Percentiles rank a stretch among this genome's conserved stretches.
These are phyloP conservation scores for Suhomyces ambrosiae DNA, from an alignment of 1,139 yeast genomes.

Conservation along the genomic window DNA sequence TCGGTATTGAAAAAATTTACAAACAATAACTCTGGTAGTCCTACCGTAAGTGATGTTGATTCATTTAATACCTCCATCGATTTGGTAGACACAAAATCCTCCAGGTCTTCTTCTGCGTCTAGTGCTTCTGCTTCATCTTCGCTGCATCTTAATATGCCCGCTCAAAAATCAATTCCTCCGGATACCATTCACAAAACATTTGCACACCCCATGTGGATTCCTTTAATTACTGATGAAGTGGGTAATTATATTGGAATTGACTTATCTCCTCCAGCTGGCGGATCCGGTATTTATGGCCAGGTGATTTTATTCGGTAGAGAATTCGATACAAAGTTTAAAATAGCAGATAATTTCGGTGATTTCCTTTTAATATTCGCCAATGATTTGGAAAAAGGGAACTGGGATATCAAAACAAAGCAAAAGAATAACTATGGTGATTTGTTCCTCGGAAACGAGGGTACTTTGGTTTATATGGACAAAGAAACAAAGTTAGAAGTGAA, in stretches of 20 bases:
- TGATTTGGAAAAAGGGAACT: constrained; percentile 78
- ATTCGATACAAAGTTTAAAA: constrained; percentile 75
- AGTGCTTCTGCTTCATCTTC: constrained; percentile 7
- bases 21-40: constrained; percentile 8
- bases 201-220: constrained; percentile 91
- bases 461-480: constrained; percentile 62
- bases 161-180: constrained; percentile 76
- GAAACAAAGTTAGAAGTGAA: constrained; percentile 49
- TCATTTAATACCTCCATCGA: constrained; percentile 9
- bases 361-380: constrained; percentile 79
- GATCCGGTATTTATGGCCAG: constrained; percentile 73
- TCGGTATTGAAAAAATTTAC: constrained; percentile 27
- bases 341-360: constrained; percentile 85
- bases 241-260: constrained; percentile 93
- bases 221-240: constrained; percentile 79
- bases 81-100: constrained; percentile 8
- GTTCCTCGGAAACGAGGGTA: constrained; percentile 67
- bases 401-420: constrained; percentile 60
- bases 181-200: constrained; percentile 68
- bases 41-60: constrained; percentile 3
- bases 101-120: constrained; percentile 9
- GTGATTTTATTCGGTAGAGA: constrained; percentile 88
- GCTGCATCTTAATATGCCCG: constrained; percentile 37
- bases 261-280: constrained; percentile 73
- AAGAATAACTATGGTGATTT: constrained; percentile 51